These are phyloP conservation scores for Jackrogersella multiformis DNA, from an alignment of 495 filamentous ascomycete genomes.

Conservation along the genomic window DNA sequence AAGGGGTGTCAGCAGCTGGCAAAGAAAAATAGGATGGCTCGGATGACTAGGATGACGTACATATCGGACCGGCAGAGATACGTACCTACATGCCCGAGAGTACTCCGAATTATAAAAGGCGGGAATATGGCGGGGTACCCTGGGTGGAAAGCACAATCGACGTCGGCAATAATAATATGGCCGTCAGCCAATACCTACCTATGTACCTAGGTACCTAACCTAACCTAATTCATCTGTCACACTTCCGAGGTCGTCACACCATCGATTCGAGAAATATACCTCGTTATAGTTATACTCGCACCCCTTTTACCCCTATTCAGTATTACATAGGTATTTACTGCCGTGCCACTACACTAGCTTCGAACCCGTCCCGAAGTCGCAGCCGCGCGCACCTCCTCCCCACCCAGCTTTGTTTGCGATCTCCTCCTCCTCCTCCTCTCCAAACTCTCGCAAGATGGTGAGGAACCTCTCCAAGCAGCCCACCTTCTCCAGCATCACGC, in stretches of 20 bases:
- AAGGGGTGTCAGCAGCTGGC: conserved; percentile 2
- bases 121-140: background rate
- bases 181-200: background rate
- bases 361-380: background rate
- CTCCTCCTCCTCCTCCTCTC: background rate
- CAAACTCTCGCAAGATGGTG: background rate
- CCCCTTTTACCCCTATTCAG: too few relatives aligned
- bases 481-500: conserved; percentile 23
- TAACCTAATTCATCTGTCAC: conserved; percentile 2
- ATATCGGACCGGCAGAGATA: background rate
- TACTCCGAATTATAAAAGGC: conserved; percentile 13
- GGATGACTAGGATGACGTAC: conserved; percentile 34
- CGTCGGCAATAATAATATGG: conserved; percentile 24
- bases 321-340: too few relatives aligned
- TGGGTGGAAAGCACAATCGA: background rate
- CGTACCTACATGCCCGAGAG: conserved; percentile 2
- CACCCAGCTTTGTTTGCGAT: background rate
- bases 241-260: too few relatives aligned
- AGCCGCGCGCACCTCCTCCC: background rate
- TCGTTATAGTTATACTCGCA: background rate
- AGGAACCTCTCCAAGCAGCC: conserved; percentile 45
- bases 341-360: background rate
- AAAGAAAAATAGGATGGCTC: too few relatives aligned
- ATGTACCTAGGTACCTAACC: background rate
- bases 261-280: background rate